Conservation (phyloP, 805 yeast species). For the Hanseniaspora meyeri region DNA sequence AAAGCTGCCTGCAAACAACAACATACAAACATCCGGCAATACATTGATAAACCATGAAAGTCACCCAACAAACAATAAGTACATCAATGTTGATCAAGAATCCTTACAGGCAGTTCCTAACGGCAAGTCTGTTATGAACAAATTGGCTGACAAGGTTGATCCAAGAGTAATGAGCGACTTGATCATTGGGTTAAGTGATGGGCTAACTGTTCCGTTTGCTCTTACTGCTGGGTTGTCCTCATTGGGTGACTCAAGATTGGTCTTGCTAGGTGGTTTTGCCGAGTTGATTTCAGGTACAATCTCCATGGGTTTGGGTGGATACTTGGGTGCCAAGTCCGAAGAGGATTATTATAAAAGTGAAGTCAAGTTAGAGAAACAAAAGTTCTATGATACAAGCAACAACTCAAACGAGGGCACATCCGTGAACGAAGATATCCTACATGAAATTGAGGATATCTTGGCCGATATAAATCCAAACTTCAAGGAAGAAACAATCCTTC, state of each 20-base stretch:
- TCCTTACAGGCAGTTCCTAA: constrained; percentile 1
- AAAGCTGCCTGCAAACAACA: background rate
- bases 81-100: constrained; percentile 2
- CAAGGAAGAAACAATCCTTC: constrained; percentile 57
- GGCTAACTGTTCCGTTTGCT: constrained; percentile 97
- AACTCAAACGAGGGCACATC: constrained; percentile 38
- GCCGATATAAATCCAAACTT: constrained; percentile 48
- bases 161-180: constrained; percentile 92
- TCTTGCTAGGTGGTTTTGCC: constrained; percentile 95
- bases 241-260: constrained; percentile 77
- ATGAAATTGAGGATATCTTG: constrained; percentile 70
- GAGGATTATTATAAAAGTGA: constrained; percentile 59
- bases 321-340: constrained; percentile 86
- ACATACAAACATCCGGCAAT: background rate
- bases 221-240: constrained; percentile 91
- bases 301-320: constrained; percentile 97
- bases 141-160: constrained; percentile 46
- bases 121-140: constrained; percentile 8
- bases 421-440: constrained; percentile 21
- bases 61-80: background rate
- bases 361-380: constrained; percentile 57
- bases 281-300: constrained; percentile 95
- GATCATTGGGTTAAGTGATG: constrained; percentile 89
- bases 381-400: constrained; percentile 47
- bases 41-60: background rate